Evolutionary conservation across 306 rosid species (phyloP), one percentile per base, ranked within the genome.

Genomic region (Parietaria judaica): DNA sequence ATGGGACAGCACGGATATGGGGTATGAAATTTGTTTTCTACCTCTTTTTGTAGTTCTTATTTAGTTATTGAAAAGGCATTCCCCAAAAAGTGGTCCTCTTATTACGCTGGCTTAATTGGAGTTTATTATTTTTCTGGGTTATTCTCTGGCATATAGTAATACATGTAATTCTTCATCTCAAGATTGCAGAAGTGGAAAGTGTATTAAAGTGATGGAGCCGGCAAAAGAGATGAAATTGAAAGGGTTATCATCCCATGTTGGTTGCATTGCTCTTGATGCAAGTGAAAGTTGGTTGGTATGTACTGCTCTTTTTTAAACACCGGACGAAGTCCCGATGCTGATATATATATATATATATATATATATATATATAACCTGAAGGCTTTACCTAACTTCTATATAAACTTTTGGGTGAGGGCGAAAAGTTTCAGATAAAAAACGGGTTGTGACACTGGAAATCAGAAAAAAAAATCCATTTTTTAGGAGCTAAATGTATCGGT

Each of bases 211-310:
- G 56, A 77, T 88, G 58, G 82, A 84, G 69, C 87, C 86, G 16
- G 69, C 70, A 41, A 86, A 83, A 76, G 78, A 79, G 66, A 75
- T 74, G 78, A 79, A 75, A 70, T 60, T 38, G 60, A 80, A 74
- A 81, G 88, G 96, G 66, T 61, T 69, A 54, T 72, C 72, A 70
- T 74, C 89, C 0, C 75, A 83, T 70, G 70, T 91, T 66, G 82
- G 95, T 51, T 85, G 86, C 74, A 77, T 91, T 70, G 81, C 85
- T 70, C 80, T 88, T 69, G 98, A 88, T 77, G 82, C 86, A 52
- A 86, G 86, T 76, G 96, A 91, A 78, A 91, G 95, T 76, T 88
- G 96, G 98, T 75, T 88, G 96, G 98, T 88, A 75, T 78, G 96
- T 52, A 72, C 50, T 72, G 37, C 64, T 52, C 49, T 23, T 63